These are phyloP conservation scores for Colletotrichum australisinense DNA, from an alignment of 2,329 filamentous ascomycete genomes.

Conservation along the genomic window DNA sequence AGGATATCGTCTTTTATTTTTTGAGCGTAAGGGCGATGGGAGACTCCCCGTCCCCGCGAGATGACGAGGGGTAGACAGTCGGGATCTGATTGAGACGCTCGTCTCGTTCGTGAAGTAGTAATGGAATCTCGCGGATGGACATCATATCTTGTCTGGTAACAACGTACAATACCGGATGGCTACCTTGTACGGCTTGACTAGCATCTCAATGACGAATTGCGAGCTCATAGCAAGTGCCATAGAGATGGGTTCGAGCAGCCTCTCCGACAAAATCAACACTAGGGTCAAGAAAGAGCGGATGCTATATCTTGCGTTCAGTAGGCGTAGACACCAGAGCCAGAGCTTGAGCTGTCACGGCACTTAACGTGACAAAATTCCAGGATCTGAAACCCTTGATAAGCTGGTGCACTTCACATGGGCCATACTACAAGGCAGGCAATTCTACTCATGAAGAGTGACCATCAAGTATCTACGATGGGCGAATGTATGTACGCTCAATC, in stretches of 20 bases:
- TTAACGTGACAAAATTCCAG: neutral
- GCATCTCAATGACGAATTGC: neutral
- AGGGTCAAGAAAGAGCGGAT: neutral
- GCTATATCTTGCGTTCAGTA: too few relatives aligned
- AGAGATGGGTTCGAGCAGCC: neutral
- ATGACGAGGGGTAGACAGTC: neutral
- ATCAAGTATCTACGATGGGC: neutral
- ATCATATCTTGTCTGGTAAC: neutral
- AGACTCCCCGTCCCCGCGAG: neutral
- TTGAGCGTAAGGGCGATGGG: too few relatives aligned
- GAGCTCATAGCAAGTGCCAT: too few relatives aligned
- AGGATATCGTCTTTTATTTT: neutral
- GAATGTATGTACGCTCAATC: slow-evolving; percentile 65
- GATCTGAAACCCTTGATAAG: slow-evolving; percentile 7
- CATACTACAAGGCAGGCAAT: accelerated
- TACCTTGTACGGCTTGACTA: neutral
- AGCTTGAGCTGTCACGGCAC: neutral
- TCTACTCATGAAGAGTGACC: neutral
- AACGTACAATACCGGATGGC: neutral
- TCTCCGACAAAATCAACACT: neutral
- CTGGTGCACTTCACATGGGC: neutral
- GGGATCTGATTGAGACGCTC: neutral
- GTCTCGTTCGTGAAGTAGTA: neutral
- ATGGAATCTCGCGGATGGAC: neutral
- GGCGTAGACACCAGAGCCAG: neutral